Conservation (phyloP, 495 filamentous ascomycete genomes). For the Aspergillus indologenus region DNA sequence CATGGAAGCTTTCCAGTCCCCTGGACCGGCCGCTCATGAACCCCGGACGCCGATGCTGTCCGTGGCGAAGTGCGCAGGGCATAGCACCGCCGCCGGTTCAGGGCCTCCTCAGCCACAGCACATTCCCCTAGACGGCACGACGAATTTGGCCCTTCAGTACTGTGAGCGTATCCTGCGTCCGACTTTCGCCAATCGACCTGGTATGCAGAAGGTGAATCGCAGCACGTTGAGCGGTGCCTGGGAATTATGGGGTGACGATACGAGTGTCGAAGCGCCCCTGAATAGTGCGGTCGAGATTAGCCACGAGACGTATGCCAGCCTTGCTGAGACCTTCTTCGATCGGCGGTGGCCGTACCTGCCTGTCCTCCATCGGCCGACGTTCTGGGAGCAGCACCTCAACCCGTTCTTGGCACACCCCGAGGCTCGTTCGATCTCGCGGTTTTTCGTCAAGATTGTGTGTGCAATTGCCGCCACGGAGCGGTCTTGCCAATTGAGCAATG, state of each 20-base stretch:
- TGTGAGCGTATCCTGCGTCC: slow-evolving; percentile 10
- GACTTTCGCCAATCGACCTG: slow-evolving; percentile 4
- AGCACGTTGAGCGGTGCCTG: slow-evolving; percentile 12
- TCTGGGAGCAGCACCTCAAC: slow-evolving; percentile 3
- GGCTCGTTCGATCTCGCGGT: slow-evolving; percentile 2
- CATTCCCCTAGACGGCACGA: too few species aligned
- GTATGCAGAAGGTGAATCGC: not conserved
- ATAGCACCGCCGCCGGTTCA: too few species aligned
- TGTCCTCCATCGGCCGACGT: slow-evolving; percentile 8
- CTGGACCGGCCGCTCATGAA: too few species aligned
- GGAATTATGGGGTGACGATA: slow-evolving; percentile 14
- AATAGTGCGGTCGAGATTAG: not conserved
- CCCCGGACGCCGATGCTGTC: too few species aligned
- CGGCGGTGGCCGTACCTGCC: slow-evolving; percentile 14
- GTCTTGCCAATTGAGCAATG: not conserved
- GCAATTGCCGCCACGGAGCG: slow-evolving; percentile 12
- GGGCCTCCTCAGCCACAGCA: too few species aligned
- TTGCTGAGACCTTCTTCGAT: slow-evolving; percentile 11
- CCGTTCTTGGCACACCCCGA: not conserved
- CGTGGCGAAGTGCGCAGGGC: too few species aligned
- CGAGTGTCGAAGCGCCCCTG: too few species aligned
- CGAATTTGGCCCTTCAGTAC: not conserved
- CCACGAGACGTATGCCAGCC: not conserved
- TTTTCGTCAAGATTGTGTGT: slow-evolving; percentile 12
- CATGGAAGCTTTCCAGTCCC: too few species aligned